Evolutionary conservation across 1,284 basidiomycete species (phyloP).

Genomic region (Tylopilus microsporus): DNA sequence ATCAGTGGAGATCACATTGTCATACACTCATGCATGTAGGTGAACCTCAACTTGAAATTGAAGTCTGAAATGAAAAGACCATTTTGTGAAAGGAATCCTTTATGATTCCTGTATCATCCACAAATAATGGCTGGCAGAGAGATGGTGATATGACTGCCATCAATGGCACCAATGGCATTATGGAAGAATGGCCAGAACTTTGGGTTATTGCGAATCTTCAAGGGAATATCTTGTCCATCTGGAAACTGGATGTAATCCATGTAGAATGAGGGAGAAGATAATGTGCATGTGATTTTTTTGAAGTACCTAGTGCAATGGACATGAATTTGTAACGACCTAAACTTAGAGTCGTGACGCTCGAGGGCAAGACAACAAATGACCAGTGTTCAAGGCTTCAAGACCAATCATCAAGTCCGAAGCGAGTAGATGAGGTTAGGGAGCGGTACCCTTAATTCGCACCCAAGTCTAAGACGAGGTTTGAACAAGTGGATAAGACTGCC

Average conservation of each 20-base stretch:
- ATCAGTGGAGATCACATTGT: background rate
- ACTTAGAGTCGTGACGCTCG: too few species aligned
- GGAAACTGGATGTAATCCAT: background rate
- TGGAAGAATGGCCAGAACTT: background rate
- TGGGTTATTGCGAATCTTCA: background rate
- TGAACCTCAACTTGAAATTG: background rate
- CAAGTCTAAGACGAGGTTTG: too few species aligned
- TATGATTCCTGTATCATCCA: background rate
- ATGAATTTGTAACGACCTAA: too few species aligned
- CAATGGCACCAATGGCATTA: background rate
- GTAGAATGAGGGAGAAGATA: background rate
- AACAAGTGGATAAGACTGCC: too few species aligned
- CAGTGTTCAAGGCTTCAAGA: too few species aligned
- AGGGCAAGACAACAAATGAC: too few species aligned
- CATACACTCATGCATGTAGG: background rate
- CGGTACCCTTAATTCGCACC: too few species aligned
- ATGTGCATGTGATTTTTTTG: background rate
- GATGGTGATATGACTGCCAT: background rate
- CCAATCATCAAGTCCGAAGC: too few species aligned
- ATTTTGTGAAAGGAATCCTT: background rate
- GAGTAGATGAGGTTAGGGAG: too few species aligned
- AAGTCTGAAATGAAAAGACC: background rate
- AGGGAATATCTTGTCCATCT: background rate
- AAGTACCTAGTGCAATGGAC: background rate
- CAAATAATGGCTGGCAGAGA: background rate